A percentile compares a stretch with the other conserved stretches of the same genome.
Evolutionary conservation across 495 filamentous ascomycete species (phyloP).

Genomic region (Sordaria brevicollis): DNA sequence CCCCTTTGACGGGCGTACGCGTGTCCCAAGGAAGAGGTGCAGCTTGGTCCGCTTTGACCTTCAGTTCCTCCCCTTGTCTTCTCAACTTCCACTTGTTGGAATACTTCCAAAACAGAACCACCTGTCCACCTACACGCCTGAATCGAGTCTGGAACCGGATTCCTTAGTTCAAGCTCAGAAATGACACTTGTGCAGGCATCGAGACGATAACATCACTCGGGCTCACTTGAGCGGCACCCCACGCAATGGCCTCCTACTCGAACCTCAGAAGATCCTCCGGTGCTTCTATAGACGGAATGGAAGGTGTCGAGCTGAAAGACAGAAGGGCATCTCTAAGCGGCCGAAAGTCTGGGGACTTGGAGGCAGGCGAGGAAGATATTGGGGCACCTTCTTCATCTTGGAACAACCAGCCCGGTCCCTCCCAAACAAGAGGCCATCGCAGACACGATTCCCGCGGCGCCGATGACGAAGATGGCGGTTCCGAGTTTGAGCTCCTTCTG

Average conservation of each 20-base stretch:
- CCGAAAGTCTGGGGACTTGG: not conserved
- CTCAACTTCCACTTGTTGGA: not conserved
- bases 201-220: not conserved
- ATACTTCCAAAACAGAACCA: not conserved
- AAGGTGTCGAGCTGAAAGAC: not conserved
- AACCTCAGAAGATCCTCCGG: not conserved
- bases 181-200: not conserved
- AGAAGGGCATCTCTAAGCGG: not conserved
- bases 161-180: not conserved
- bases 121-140: not conserved
- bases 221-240: not conserved
- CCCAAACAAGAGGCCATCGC: constrained; percentile 7
- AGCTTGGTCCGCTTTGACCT: not conserved
- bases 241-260: not conserved
- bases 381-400: not conserved
- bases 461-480: constrained; percentile 25
- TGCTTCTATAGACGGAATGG: not conserved
- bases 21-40: not conserved
- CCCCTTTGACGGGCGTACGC: not conserved
- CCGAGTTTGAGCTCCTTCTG: constrained; percentile 34
- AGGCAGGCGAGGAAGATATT: not conserved
- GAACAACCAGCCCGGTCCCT: not conserved
- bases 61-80: no score
- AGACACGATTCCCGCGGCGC: constrained; percentile 17
- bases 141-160: not conserved